These are phyloP conservation scores for Neurospora sp. DNA, from an alignment of 495 filamentous ascomycete species.

Conservation along the genomic window DNA sequence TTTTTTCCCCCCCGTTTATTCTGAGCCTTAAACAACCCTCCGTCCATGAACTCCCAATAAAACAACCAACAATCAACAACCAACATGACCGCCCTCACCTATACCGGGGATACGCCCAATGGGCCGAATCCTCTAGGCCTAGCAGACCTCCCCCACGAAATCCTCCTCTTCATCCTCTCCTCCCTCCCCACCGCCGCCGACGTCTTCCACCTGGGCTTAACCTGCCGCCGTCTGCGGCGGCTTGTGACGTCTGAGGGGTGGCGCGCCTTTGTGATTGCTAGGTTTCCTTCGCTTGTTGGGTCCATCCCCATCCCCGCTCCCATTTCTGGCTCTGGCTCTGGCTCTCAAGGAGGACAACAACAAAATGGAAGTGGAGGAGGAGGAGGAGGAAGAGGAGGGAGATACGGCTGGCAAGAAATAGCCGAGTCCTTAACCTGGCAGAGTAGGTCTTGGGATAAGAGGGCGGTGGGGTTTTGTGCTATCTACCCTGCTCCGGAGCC, in stretches of 20 bases:
- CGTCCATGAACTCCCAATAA: no score
- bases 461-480: conserved; percentile 22
- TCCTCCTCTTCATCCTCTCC: conserved; percentile 28
- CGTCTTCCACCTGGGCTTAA: conserved; percentile 21
- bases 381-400: not conserved
- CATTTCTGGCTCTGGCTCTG: not conserved
- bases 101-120: no score
- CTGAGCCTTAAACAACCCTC: no score
- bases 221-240: conserved; percentile 19
- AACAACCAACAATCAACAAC: no score
- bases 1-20: no score
- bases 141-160: conserved; percentile 26
- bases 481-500: not conserved
- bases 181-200: conserved; percentile 29
- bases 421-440: conserved; percentile 32
- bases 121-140: no score
- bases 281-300: conserved; percentile 23
- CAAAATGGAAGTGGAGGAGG: not conserved
- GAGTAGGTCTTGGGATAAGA: conserved; percentile 33
- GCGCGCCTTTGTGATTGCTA: conserved; percentile 29
- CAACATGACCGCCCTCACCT: no score
- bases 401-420: conserved; percentile 23
- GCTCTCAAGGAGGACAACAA: not conserved
- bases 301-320: conserved; percentile 5
- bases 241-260: conserved; percentile 27